phyloP scores from a whole-genome alignment of 345 rosid species.

The Salix udensis region DNA sequence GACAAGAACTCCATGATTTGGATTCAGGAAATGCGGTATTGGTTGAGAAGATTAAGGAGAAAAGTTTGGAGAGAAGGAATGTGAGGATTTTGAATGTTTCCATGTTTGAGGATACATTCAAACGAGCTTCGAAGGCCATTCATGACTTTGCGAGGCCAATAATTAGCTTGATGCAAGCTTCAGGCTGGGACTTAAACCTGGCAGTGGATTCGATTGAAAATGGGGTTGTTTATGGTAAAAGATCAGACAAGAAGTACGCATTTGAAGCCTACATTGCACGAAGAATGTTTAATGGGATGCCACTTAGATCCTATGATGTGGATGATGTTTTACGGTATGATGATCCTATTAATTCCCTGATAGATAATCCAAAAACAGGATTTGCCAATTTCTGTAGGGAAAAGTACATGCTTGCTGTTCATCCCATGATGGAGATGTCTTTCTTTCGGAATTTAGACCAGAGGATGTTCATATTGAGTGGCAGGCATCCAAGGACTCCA shows the following conservation, averaged over 20 bases:
- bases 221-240: conserved; percentile 38
- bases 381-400: conserved; percentile 47
- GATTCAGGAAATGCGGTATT: conserved; percentile 26
- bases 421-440: conserved; percentile 52
- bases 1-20: conserved; percentile 32
- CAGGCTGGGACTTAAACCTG: conserved; percentile 49
- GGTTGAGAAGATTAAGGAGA: conserved; percentile 29
- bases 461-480: conserved; percentile 43
- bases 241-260: conserved; percentile 55
- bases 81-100: conserved; percentile 20
- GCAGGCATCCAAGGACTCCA: conserved; percentile 59
- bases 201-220: conserved; percentile 46
- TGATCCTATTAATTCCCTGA: conserved; percentile 43
- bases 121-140: conserved; percentile 46
- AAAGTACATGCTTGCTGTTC: conserved; percentile 58
- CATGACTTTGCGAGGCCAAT: conserved; percentile 64
- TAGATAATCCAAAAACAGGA: conserved; percentile 40
- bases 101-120: conserved; percentile 32
- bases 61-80: conserved; percentile 21
- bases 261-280: conserved; percentile 59
- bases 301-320: conserved; percentile 31
- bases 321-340: conserved; percentile 39
- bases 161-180: conserved; percentile 61
- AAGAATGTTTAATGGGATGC: conserved; percentile 49
- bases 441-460: conserved; percentile 65